Evolutionary conservation across 192 early-diverging fungal genomes (phyloP), one percentile per base, ranked within the genome.

Genomic region (Coemansia furcata): DNA sequence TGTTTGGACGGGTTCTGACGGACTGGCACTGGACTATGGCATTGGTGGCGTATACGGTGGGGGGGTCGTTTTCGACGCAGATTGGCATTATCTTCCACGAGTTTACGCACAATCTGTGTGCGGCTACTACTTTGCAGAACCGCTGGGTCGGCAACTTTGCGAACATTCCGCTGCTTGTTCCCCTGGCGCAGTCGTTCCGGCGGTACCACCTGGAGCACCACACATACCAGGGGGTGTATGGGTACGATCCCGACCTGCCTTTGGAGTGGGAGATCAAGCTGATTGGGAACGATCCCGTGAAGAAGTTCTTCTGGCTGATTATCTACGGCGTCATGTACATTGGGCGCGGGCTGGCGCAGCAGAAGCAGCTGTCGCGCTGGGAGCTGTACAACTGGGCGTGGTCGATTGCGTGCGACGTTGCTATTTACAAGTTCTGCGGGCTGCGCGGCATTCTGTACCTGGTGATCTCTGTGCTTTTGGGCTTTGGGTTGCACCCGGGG

Each of bases 201-300:
- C 85, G 91, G 5, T 92, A 92, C 71, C 96, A 98, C 80, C 85
- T 97, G 63, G 96, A 97, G 78, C 96, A 98, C 77, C 96, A 98
- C 84, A 92, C 92, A n/a, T 96, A 89, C 82, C 95, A 97, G 82
- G 96, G 96, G 17, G 95, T 97, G 14, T 87, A 90, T 26, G 95
- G 94, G 17, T 88, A 92, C 71, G 96, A 98, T 72, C 92, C 94
- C 55, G 96, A 98, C 73, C 85, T 98, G 29, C 96, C 96, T 6
- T 83, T 94, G 8, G 88, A 93, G 54, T 89, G 92, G 85, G 95
- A 98, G 78, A 88, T 87, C 73, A 86, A 85, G 32, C 72, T 97
- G 59, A 89, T 93, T 62, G 83, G 85, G 8, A 89, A 89, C 55
- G 88, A 88, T 66, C 79, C 86, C 8, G 61, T 88, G 29, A 70